Evolutionary conservation across 2,329 filamentous ascomycete species (phyloP).

Genomic region (Paraphaeosphaeria sporulosa): DNA sequence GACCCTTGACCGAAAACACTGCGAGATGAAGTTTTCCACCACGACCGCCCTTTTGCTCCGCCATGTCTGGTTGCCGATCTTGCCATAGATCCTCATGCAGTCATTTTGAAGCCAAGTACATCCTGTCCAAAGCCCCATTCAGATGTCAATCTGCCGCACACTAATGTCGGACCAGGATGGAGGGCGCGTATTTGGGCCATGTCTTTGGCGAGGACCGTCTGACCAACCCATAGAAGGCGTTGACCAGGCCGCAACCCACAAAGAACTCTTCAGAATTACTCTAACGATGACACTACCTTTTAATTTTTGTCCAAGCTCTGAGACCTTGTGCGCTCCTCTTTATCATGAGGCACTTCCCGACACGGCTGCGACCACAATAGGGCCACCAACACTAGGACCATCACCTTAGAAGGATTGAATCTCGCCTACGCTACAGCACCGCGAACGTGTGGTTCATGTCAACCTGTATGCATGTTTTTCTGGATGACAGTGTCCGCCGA

Average conservation of each 20-base stretch:
- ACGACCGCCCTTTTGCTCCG: neutral
- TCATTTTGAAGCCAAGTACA: slow-evolving; percentile 1
- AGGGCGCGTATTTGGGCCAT: slow-evolving; percentile 36
- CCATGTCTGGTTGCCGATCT: neutral
- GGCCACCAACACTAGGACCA: slow-evolving; percentile 1
- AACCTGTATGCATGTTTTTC: neutral
- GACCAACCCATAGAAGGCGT: slow-evolving; percentile 23
- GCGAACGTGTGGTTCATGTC: slow-evolving; percentile 8
- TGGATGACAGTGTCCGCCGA: neutral
- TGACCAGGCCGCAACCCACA: neutral
- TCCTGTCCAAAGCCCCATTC: neutral
- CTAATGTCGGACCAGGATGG: slow-evolving; percentile 14
- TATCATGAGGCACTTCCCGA: neutral
- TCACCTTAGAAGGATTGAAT: slow-evolving; percentile 3
- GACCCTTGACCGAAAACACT: neutral
- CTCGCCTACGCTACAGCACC: neutral
- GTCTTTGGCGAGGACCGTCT: slow-evolving; percentile 28
- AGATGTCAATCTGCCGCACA: slow-evolving; percentile 21
- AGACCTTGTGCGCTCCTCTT: neutral
- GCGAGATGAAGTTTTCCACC: neutral
- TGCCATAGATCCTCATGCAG: neutral
- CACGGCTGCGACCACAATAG: neutral
- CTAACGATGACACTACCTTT: slow-evolving; percentile 2
- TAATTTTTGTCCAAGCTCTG: neutral
- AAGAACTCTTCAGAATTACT: neutral